Evolutionary conservation across 140 eudicot genomes (phyloP).

Genomic region (Bidens hawaiensis): DNA sequence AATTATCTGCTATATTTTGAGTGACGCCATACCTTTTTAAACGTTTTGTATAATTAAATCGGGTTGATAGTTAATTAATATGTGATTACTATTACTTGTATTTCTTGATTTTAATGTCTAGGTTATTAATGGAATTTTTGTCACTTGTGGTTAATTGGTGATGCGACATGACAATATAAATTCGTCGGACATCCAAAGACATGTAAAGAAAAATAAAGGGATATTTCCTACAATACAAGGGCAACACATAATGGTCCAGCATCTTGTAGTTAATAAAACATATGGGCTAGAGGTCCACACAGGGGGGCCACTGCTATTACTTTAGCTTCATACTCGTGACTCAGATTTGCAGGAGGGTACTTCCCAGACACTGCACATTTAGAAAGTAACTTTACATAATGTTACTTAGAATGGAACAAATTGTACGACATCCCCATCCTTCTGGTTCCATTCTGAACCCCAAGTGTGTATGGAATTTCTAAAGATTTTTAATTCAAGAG

Average conservation of each 20-base stretch:
- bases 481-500: neutral
- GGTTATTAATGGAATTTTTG: neutral
- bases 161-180: neutral
- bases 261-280: conserved; percentile 32
- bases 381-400: conserved; percentile 22
- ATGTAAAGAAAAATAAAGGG: neutral
- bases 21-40: neutral
- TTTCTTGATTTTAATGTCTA: neutral
- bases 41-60: neutral
- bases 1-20: too few relatives aligned
- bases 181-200: neutral
- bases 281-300: conserved; percentile 50
- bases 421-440: neutral
- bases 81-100: neutral
- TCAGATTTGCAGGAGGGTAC: conserved; percentile 27
- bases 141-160: neutral
- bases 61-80: neutral
- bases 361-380: conserved; percentile 14
- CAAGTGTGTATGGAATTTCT: neutral
- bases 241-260: conserved; percentile 46
- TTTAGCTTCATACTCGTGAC: conserved; percentile 24
- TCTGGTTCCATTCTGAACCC: neutral
- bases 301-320: conserved; percentile 42
- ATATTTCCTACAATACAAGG: conserved; percentile 9
- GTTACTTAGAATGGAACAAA: conserved; percentile 14